Evolutionary conservation across 1,284 basidiomycete species (phyloP).

Genomic region (Rhizoctonia solani): DNA sequence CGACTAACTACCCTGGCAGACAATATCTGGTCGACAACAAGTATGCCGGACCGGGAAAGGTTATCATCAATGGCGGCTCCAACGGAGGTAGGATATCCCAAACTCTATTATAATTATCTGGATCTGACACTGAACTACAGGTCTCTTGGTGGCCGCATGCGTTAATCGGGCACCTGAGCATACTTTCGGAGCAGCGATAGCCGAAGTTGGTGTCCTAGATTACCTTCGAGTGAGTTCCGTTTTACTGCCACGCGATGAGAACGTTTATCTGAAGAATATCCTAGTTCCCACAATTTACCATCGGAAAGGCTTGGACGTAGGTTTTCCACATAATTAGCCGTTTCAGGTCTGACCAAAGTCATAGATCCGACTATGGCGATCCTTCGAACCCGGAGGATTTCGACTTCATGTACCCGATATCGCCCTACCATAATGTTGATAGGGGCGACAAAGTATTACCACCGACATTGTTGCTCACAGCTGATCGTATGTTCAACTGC

Average conservation of each 20-base stretch:
- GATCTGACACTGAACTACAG: constrained; percentile 44
- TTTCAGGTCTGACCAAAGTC: neutral
- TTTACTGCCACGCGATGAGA: constrained; percentile 29
- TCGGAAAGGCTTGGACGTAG: constrained; percentile 72
- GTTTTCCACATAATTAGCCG: neutral
- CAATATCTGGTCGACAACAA: constrained; percentile 73
- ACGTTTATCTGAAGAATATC: constrained; percentile 10
- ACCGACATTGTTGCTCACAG: constrained; percentile 70
- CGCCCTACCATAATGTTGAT: constrained; percentile 76
- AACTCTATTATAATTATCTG: neutral
- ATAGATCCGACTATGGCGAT: constrained; percentile 73
- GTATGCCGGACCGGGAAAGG: constrained; percentile 70
- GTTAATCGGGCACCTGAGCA: constrained; percentile 78
- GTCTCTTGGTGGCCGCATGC: constrained; percentile 77
- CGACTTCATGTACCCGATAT: constrained; percentile 79
- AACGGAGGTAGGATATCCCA: constrained; percentile 63
- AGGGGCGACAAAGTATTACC: constrained; percentile 61
- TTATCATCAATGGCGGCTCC: constrained; percentile 77
- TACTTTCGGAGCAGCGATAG: constrained; percentile 77
- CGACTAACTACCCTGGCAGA: constrained; percentile 46
- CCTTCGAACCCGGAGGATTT: constrained; percentile 75
- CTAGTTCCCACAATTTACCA: constrained; percentile 76
- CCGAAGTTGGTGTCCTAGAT: constrained; percentile 82
- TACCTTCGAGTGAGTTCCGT: constrained; percentile 67
- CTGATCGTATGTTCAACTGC: constrained; percentile 64